Conservation (phyloP, 2,329 filamentous ascomycete genomes). For the Dactylellina leptospora region DNA sequence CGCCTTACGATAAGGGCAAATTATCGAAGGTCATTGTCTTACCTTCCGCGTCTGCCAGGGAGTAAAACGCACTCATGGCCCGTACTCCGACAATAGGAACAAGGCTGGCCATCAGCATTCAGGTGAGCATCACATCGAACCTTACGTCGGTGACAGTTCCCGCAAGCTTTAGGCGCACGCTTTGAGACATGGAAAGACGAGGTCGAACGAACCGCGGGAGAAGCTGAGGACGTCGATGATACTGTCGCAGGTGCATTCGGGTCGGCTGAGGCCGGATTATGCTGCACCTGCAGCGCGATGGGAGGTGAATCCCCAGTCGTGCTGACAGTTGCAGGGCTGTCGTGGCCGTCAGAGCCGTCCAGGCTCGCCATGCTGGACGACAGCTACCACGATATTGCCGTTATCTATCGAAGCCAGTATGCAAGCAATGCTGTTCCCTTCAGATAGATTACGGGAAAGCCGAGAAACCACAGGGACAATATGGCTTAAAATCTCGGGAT, state of each 20-base stretch:
- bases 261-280: constrained; percentile 7
- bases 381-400: constrained; percentile 12
- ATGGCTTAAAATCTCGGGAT: constrained; percentile 52
- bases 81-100: constrained; percentile 51
- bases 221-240: constrained; percentile 22
- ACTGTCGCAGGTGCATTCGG: background rate
- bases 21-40: constrained; percentile 25
- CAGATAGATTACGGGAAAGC: constrained; percentile 33
- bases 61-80: constrained; percentile 48
- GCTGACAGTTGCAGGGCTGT: constrained; percentile 38
- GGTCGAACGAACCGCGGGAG: constrained; percentile 35
- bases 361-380: constrained; percentile 45
- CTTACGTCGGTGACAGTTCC: constrained; percentile 51
- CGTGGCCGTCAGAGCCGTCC: constrained; percentile 48
- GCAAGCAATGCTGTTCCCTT: constrained; percentile 1
- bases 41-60: constrained; percentile 51
- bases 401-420: background rate
- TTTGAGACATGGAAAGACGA: constrained; percentile 50
- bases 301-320: constrained; percentile 33
- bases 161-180: constrained; percentile 50
- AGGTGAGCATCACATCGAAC: constrained; percentile 50
- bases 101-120: constrained; percentile 48
- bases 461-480: constrained; percentile 47
- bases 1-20: background rate
- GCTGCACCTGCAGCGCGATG: constrained; percentile 11